A percentile compares a stretch with the other conserved stretches of the same genome.
These are phyloP conservation scores for Nigrospora sphaerica DNA, from an alignment of 2,329 filamentous ascomycete species.

Conservation along the genomic window DNA sequence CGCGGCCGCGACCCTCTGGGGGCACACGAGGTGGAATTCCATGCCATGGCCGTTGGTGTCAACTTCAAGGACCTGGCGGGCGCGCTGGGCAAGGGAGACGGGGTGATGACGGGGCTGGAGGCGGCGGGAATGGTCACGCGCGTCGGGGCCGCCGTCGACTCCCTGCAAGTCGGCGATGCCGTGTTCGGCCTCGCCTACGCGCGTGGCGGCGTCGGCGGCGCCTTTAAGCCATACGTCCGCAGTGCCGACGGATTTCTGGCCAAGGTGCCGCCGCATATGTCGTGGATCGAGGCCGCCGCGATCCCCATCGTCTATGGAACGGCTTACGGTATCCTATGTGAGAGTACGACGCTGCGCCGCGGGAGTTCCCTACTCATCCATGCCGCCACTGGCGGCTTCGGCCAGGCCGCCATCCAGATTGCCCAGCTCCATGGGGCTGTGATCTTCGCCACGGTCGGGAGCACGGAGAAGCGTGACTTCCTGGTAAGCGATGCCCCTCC, in stretches of 20 bases:
- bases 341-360: conserved; percentile 10
- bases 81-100: conserved; percentile 6
- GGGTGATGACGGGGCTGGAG: conserved; percentile 6
- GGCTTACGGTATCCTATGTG: conserved; percentile 11
- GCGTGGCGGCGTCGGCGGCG: conserved; percentile 1
- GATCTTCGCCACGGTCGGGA: conserved; percentile 13
- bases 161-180: conserved; percentile 10
- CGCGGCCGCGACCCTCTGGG: conserved; percentile 4
- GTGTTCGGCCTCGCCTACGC: conserved; percentile 13
- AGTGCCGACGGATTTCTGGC: conserved; percentile 9
- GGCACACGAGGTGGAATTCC: conserved; percentile 14
- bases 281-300: conserved; percentile 11
- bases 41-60: conserved; percentile 10
- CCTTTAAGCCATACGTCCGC: conserved; percentile 12
- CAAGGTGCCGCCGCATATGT: conserved; percentile 8
- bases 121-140: conserved; percentile 13
- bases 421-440: conserved; percentile 6
- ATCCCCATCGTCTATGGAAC: conserved; percentile 13
- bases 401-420: conserved; percentile 9
- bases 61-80: conserved; percentile 10
- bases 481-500: neutral
- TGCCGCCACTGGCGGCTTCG: conserved; percentile 7
- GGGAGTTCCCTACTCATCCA: conserved; percentile 12
- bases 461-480: conserved; percentile 10
- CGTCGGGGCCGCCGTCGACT: conserved; percentile 4